Base-by-base conservation (phyloP, 192 early-diverging fungal genomes). In the Linnemannia elongata region DNA sequence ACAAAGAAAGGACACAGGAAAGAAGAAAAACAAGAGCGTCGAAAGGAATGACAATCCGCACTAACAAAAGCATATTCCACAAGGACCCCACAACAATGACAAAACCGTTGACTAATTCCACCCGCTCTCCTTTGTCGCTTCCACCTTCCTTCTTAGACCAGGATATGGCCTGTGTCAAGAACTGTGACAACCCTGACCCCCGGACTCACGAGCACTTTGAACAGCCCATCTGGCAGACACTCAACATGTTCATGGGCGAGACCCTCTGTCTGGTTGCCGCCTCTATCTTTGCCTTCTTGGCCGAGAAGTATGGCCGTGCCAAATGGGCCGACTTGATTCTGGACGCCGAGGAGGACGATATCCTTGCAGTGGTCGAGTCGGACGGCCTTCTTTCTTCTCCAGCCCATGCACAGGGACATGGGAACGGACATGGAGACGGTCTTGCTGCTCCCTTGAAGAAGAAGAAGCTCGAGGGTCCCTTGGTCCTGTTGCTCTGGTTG, bases 201-300 rank as follows among this genome's bases (percentile, higher is more conserved):
- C 82, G 81, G 18, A 92, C 94, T 27, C 90, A 91, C 57, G 84
- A 94, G 68, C 91, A 94, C 68, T 99, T 97, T 93, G 97, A 99
- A 88, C 98, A 99, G 89, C 98, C 98, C 20, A 90, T 98, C n/a
- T 97, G 96, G 95, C 97, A 98, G 92, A 99, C 98, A 35, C 91
- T 99, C 71, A 97, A 96, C 77, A 99, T 99, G 98, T 99, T 98
- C 88, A 87, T 97, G 49, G 98, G 98, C 72, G 98, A 99, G 87
- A 92, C 93, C 66, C 88, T 96, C 39, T 95, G 98, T 86, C 88
- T 98, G 45, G 87, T 93, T 17, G 90, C 93, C 72, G 91, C 95
- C 86, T 95, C 91, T 85, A 15, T 95, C 72, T 82, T 76, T 49
- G 78, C 87, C 49, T 74, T 66, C n/a, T 42, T 79, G 68, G 60